Percentiles rank a stretch among this genome's conserved stretches.
Evolutionary conservation across 306 rosid species (phyloP).

Genomic region (Cicer bijugum): DNA sequence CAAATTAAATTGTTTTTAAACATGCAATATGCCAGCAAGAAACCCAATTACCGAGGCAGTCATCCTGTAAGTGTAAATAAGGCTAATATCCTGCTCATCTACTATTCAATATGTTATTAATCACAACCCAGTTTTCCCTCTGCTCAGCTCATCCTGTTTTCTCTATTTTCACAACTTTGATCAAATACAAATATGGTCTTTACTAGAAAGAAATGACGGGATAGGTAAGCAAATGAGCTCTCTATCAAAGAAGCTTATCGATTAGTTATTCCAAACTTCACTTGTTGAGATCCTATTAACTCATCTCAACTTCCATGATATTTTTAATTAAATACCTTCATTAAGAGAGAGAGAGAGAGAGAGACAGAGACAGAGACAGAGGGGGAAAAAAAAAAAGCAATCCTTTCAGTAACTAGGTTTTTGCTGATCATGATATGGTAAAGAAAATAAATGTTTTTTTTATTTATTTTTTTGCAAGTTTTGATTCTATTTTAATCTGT

Average conservation of each 20-base stretch:
- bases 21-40: neutral
- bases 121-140: neutral
- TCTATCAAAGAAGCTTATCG: neutral
- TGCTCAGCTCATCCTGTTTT: neutral
- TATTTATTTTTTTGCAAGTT: neutral
- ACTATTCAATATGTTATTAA: neutral
- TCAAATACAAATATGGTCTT: neutral
- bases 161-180: neutral
- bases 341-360: neutral
- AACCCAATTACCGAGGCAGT: no score
- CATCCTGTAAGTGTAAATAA: no score
- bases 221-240: neutral
- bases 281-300: neutral
- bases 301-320: neutral
- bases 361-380: no score
- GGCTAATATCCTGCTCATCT: no score
- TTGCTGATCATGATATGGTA: neutral
- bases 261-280: neutral
- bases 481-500: neutral
- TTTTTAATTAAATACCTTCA: neutral
- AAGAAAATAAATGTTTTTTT: neutral
- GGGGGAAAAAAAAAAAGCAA: neutral
- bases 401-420: neutral
- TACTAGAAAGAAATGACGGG: neutral
- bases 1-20: neutral